Conservation (phyloP, 2,329 filamentous ascomycete species). For the Aspergillus awamori region DNA sequence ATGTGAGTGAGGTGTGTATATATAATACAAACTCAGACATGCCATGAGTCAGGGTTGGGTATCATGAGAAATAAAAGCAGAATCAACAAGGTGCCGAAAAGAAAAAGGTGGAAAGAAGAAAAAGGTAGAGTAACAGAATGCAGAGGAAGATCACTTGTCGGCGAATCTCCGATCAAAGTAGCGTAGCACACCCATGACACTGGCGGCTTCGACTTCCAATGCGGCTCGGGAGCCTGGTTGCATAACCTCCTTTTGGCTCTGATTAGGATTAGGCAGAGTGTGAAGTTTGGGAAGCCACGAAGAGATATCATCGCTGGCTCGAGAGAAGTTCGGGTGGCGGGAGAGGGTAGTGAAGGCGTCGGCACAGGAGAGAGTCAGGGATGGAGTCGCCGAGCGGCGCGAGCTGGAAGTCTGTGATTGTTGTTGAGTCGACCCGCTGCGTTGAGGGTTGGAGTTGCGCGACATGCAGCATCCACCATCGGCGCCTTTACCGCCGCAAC, state of each 20-base stretch:
- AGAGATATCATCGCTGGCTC: slow-evolving; percentile 72
- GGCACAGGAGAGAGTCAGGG: slow-evolving; percentile 69
- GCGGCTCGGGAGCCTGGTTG: slow-evolving; percentile 50
- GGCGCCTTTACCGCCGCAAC: slow-evolving; percentile 63
- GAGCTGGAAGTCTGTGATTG: slow-evolving; percentile 28
- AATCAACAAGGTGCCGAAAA: slow-evolving; percentile 15
- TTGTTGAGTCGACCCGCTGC: slow-evolving; percentile 23
- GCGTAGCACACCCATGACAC: slow-evolving; percentile 82
- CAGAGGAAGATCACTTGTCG: slow-evolving; percentile 34
- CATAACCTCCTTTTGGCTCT: slow-evolving; percentile 29
- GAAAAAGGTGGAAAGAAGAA: slow-evolving; percentile 4
- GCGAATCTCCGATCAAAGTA: slow-evolving; percentile 75
- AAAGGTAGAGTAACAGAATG: neutral
- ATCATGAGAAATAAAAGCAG: slow-evolving; percentile 22
- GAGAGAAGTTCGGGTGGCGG: slow-evolving; percentile 74
- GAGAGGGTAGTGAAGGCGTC: slow-evolving; percentile 79
- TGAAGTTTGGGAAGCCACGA: slow-evolving; percentile 75
- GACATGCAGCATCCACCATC: slow-evolving; percentile 66
- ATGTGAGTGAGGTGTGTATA: neutral
- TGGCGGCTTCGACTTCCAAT: slow-evolving; percentile 79
- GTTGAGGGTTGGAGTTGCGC: slow-evolving; percentile 29
- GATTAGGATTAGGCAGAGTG: slow-evolving; percentile 51
- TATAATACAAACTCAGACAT: slow-evolving; percentile 33
- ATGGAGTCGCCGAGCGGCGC: slow-evolving; percentile 38
- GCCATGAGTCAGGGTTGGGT: slow-evolving; percentile 29